Evolutionary conservation across 441 rosid species (phyloP).

Genomic region (Erodium trifolium): DNA sequence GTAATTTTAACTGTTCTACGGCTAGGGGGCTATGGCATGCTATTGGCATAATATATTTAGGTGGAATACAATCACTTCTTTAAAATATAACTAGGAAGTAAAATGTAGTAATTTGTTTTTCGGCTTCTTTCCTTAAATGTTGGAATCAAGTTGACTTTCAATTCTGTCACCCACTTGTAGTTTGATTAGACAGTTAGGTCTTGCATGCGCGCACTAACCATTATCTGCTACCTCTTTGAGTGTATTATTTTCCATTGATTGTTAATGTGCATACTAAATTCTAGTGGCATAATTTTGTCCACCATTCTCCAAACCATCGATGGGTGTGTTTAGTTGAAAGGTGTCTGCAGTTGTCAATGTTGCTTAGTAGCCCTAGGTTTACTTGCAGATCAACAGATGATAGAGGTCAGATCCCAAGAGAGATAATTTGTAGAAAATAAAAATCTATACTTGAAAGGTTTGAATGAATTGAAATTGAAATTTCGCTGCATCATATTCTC

Average conservation of each 20-base stretch:
- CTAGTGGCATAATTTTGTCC: background rate
- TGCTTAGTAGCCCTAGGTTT: background rate
- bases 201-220: background rate
- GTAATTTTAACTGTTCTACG: background rate
- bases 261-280: background rate
- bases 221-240: background rate
- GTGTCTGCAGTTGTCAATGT: background rate
- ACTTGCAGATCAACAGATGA: background rate
- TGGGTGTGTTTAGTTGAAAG: background rate
- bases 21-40: background rate
- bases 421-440: background rate
- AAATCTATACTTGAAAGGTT: background rate
- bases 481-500: background rate
- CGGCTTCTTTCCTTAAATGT: background rate
- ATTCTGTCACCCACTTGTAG: too few species aligned
- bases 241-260: background rate
- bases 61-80: background rate
- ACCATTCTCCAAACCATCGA: background rate
- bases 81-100: background rate
- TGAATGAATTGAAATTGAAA: background rate
- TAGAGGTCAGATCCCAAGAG: slow-evolving; percentile 2
- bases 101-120: background rate
- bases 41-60: background rate
- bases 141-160: background rate
- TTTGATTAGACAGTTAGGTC: too few species aligned